phyloP scores from a whole-genome alignment of 2,329 filamentous ascomycete species.

The Nannizziopsis arthrosporioides region DNA sequence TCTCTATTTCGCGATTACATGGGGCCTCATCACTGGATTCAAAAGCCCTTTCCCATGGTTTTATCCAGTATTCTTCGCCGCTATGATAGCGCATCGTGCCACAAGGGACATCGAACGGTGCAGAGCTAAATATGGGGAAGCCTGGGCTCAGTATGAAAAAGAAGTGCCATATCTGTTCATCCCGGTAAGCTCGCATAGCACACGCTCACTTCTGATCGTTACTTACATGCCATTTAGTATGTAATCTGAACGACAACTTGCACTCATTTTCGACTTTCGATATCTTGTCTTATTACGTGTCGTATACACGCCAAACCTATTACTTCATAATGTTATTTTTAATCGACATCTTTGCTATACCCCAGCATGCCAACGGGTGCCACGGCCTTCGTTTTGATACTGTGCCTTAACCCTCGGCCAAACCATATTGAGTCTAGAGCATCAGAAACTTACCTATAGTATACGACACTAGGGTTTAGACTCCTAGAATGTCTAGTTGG shows the following conservation, averaged over 20 bases:
- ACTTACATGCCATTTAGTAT: constrained; percentile 6
- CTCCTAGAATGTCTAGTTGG: no score
- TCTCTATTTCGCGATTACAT: constrained; percentile 62
- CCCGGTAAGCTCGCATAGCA: constrained; percentile 42
- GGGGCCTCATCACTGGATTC: constrained; percentile 75
- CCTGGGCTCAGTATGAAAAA: constrained; percentile 70
- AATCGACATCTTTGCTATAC: no score
- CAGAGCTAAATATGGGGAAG: constrained; percentile 65
- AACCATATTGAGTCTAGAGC: no score
- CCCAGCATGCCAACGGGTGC: no score
- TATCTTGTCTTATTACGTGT: neutral
- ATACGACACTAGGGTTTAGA: no score
- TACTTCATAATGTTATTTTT: no score
- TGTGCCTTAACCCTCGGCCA: no score
- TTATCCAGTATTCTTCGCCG: constrained; percentile 67
- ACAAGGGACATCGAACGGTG: constrained; percentile 64
- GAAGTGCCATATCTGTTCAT: constrained; percentile 76
- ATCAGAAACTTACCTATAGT: no score
- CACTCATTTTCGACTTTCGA: neutral
- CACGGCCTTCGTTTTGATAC: no score
- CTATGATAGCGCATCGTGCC: constrained; percentile 71
- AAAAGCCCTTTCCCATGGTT: constrained; percentile 78
- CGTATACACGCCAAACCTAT: neutral
- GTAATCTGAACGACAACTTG: constrained; percentile 10
- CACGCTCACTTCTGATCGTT: neutral